Base-by-base conservation (phyloP, 2,329 filamentous ascomycete genomes). In the Neocucurbitaria cava region DNA sequence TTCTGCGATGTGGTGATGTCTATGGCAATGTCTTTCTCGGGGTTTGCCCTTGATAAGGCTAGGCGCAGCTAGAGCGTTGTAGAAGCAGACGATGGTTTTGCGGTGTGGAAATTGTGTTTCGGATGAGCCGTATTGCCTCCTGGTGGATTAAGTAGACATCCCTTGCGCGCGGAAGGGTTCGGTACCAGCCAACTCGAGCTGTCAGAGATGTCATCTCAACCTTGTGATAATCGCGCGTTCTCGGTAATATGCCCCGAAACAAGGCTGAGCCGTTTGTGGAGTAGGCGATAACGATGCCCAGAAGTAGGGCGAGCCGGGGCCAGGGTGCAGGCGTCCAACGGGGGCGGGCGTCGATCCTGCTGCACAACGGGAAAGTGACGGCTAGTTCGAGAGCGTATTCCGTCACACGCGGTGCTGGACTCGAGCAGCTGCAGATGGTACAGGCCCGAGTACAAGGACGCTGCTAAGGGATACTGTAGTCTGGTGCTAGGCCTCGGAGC, bases 331-430 rank as follows among this genome's bases (percentile, higher is more conserved):
- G 35, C 15, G 35, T 18, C 17, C 36, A 39, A 39, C 17, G 36
- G 36, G 21, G 38, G 20, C 4, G 23, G 38, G 13, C 20, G 38
- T 18, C 38, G 38, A 40, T 40, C 38, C 23, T 24, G 20, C 21
- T 40, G 38, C 38, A 53, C 47, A 26, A 38, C 5, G 26, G 38
- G 9, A 36, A 52, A 45, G 40, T 48, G 46, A 45, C 23, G 51
- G 39, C 56, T 46, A 20, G 33, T 52, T 42, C 28, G 15, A 56
- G 52, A 52, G 49, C 42, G 40, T 46, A 43, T 26, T 26, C 46
- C 40, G 56, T 59, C 57, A 54, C 36, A 56, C 53, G 47, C 52
- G 49, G 40, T 20, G 38, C 38, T 50, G 56, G 46, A 59, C 52
- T 56, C 49, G 52, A 53, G 33, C 39, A 42, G 24, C 10, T 49